Evolutionary conservation across 2,329 filamentous ascomycete species (phyloP).

Genomic region (Cladosporium colombiae): DNA sequence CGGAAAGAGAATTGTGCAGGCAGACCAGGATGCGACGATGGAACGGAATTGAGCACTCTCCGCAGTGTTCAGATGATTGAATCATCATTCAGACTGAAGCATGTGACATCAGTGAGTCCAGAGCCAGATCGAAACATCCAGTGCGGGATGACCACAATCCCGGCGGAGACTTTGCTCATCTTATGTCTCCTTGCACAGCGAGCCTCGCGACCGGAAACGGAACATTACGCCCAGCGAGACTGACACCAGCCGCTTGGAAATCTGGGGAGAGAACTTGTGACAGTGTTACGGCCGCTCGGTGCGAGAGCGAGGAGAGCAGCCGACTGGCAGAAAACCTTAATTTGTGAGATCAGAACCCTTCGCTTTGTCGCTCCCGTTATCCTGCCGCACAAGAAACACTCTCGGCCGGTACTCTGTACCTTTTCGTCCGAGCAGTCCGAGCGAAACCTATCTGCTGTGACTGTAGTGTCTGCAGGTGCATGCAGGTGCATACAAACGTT

Average conservation of each 20-base stretch:
- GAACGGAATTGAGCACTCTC: slow-evolving; percentile 1
- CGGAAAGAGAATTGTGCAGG: not conserved
- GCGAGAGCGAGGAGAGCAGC: slow-evolving; percentile 9
- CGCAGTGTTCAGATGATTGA: not conserved
- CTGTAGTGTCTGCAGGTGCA: slow-evolving; percentile 1
- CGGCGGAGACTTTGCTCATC: slow-evolving; percentile 1
- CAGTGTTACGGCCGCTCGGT: slow-evolving; percentile 7
- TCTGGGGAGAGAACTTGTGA: slow-evolving; percentile 5
- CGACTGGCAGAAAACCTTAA: slow-evolving; percentile 16
- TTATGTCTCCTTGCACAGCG: slow-evolving; percentile 15
- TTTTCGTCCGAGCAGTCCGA: slow-evolving; percentile 16
- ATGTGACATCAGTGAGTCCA: not conserved
- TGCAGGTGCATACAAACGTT: not conserved
- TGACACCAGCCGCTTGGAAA: not conserved
- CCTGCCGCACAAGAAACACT: slow-evolving; percentile 1
- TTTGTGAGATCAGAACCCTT: slow-evolving; percentile 6
- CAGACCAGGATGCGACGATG: not conserved
- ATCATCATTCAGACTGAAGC: not conserved
- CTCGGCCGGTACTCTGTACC: slow-evolving; percentile 12
- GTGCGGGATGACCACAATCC: not conserved
- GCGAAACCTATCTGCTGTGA: slow-evolving; percentile 4
- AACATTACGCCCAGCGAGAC: slow-evolving; percentile 8
- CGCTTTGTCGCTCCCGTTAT: slow-evolving; percentile 10
- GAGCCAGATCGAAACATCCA: not conserved
- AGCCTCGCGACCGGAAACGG: slow-evolving; percentile 15